phyloP scores from a whole-genome alignment of 2,329 filamentous ascomycete genomes.

The Trichoderma breve region DNA sequence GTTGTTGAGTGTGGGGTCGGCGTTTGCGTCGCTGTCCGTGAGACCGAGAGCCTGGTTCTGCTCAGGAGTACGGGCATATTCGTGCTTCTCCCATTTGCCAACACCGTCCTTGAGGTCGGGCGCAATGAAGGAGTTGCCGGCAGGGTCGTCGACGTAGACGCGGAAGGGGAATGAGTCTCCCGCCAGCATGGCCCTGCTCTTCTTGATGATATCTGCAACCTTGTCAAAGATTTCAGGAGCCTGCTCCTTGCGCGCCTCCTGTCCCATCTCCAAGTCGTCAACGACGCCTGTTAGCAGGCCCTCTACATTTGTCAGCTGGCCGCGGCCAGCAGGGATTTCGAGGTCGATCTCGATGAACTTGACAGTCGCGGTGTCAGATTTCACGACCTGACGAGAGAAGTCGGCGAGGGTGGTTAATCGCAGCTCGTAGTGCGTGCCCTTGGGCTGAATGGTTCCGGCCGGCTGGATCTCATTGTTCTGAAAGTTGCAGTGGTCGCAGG shows the following conservation, averaged over 20 bases:
- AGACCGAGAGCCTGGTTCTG: slow-evolving; percentile 88
- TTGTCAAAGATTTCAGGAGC: slow-evolving; percentile 76
- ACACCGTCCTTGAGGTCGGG: slow-evolving; percentile 75
- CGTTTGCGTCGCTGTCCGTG: slow-evolving; percentile 58
- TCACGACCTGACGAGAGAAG: slow-evolving; percentile 83
- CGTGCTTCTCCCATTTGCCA: slow-evolving; percentile 85
- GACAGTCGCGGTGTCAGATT: slow-evolving; percentile 82
- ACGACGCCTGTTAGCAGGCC: slow-evolving; percentile 77
- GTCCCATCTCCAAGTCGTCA: slow-evolving; percentile 76
- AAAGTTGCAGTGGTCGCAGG: slow-evolving; percentile 84
- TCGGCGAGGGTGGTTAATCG: slow-evolving; percentile 71
- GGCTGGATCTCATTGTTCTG: slow-evolving; percentile 93
- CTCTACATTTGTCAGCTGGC: slow-evolving; percentile 91
- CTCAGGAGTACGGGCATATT: slow-evolving; percentile 77
- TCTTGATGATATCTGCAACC: slow-evolving; percentile 71
- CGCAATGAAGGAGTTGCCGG: slow-evolving; percentile 95
- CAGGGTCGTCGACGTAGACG: slow-evolving; percentile 81
- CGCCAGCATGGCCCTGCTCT: slow-evolving; percentile 72
- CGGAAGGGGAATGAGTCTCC: slow-evolving; percentile 84
- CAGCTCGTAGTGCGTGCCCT: slow-evolving; percentile 80
- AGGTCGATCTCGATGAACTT: slow-evolving; percentile 89
- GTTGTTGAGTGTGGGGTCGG: slow-evolving; percentile 45
- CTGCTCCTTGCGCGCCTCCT: slow-evolving; percentile 76
- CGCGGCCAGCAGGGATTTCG: slow-evolving; percentile 86
- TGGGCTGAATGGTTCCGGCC: slow-evolving; percentile 86